Evolutionary conservation across 2,329 filamentous ascomycete genomes (phyloP), one percentile per base, ranked within the genome.

Genomic region (Tolypocladium tundrense): DNA sequence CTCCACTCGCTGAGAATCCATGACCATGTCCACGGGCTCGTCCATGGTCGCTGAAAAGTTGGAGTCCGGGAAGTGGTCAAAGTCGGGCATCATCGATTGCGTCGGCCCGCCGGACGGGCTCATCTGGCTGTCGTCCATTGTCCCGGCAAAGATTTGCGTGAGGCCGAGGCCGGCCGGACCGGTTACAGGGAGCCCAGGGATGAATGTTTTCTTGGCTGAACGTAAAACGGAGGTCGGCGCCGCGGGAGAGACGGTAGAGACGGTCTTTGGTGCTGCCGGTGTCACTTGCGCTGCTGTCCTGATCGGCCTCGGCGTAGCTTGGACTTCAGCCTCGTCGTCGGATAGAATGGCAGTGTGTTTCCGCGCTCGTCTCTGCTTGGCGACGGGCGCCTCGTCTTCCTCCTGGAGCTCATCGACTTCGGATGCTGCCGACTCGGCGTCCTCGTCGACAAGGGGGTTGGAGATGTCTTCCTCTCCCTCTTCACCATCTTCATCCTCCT

Each of bases 121-220:
- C 58, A 66, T 63, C 64, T 84, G 80, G 63, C 79, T 84, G 69
- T 77, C 85, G 53, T 89, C 91, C 84, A 97, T 88, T 1, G 91
- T 96, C 14, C 90, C 90, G 6, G 88, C 89, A 68, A 96, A 97
- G 61, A 94, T 93, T 66, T 96, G 92, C 0, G 91, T 95, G 51
- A 96, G 79, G 11, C 90, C 88, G 48, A 96, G 74, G 3, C 84
- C 85, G 41, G 83, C 84, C 27, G 83, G 78, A 0, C 79, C 81
- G 27, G 78, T 72, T 4, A 86, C 77, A 2, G 86, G 82, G 24
- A 90, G 73, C 1, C 85, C 86, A 4, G 87, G 88, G 59, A 90
- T 88, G 64, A 88, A 87, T 0, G 77, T 81, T 72, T 88, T 88
- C 59, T 81, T 86, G 2, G 85, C 85, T 4, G 85, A 88, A 45